Percentiles rank a stretch among this genome's conserved stretches.
Evolutionary conservation across 208 protist species (phyloP).

Genomic region (Wallacemonas sp.): DNA sequence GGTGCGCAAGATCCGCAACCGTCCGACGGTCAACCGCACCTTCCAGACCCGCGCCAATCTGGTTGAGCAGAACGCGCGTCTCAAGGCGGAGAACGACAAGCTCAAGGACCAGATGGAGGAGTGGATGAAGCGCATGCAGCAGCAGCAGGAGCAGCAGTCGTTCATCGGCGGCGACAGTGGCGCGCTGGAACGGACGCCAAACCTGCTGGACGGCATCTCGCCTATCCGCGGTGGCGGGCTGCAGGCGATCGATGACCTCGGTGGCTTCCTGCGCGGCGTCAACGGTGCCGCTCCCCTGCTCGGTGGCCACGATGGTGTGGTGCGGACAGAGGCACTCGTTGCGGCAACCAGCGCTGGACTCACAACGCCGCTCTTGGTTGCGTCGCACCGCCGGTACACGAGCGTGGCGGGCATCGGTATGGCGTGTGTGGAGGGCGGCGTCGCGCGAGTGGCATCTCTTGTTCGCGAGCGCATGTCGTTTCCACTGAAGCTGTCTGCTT

Average conservation of each 20-base stretch:
- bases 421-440: slow-evolving; percentile 55
- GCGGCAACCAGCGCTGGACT: slow-evolving; percentile 31
- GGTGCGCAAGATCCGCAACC: slow-evolving; percentile 81
- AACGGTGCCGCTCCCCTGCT: not conserved
- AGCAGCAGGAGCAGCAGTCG: not conserved
- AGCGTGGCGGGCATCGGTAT: slow-evolving; percentile 58
- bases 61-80: slow-evolving; percentile 63
- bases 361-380: slow-evolving; percentile 50
- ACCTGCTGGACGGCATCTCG: slow-evolving; percentile 8
- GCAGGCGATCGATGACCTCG: not conserved
- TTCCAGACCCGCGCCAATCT: slow-evolving; percentile 85
- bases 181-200: not conserved
- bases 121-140: slow-evolving; percentile 22
- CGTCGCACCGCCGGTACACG: slow-evolving; percentile 53
- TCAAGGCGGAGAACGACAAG: slow-evolving; percentile 66
- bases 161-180: not conserved
- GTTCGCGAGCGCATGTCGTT: slow-evolving; percentile 36
- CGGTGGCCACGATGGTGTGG: slow-evolving; percentile 1
- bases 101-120: slow-evolving; percentile 66
- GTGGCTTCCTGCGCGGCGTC: slow-evolving; percentile 6
- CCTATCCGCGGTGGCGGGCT: slow-evolving; percentile 6
- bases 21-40: slow-evolving; percentile 90
- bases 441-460: slow-evolving; percentile 52
- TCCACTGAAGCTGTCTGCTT: slow-evolving; percentile 11
- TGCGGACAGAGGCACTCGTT: slow-evolving; percentile 36